A percentile compares a stretch with the other conserved stretches of the same genome.
These are phyloP conservation scores for Panaeolus papilionaceus DNA, from an alignment of 768 basidiomycete genomes.

Conservation along the genomic window DNA sequence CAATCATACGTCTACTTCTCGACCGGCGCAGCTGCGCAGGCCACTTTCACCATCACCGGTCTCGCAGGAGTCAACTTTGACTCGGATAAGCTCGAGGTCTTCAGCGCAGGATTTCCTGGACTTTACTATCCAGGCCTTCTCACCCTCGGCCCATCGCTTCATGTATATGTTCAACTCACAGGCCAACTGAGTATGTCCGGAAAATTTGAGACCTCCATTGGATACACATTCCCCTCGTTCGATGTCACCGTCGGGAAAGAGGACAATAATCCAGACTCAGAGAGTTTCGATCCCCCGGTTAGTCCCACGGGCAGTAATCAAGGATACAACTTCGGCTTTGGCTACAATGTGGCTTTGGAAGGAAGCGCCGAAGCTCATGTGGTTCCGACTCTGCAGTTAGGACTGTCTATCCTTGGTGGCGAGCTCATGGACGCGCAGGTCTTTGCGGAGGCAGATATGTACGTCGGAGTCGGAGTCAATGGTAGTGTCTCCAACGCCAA, in stretches of 20 bases:
- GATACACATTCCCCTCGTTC: slow-evolving; percentile 24
- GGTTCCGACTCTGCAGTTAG: slow-evolving; percentile 32
- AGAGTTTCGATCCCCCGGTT: slow-evolving; percentile 15
- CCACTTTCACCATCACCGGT: slow-evolving; percentile 24
- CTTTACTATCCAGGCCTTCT: slow-evolving; percentile 29
- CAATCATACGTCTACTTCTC: slow-evolving; percentile 24
- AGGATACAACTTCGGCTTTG: slow-evolving; percentile 24
- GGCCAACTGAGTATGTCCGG: slow-evolving; percentile 26
- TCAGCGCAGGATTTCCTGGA: slow-evolving; percentile 26
- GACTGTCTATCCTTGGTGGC: slow-evolving; percentile 28
- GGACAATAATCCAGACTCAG: slow-evolving; percentile 24
- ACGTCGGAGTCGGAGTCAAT: slow-evolving; percentile 25
- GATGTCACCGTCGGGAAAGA: slow-evolving; percentile 20
- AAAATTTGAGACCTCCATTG: slow-evolving; percentile 20
- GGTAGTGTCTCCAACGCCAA: slow-evolving; percentile 25
- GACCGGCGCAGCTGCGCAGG: slow-evolving; percentile 23
- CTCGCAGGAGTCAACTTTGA: slow-evolving; percentile 20
- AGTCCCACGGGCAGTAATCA: slow-evolving; percentile 19
- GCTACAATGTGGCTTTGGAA: slow-evolving; percentile 33
- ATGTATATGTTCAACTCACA: slow-evolving; percentile 24
- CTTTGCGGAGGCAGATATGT: slow-evolving; percentile 28
- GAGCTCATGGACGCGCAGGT: slow-evolving; percentile 29
- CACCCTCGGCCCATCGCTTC: slow-evolving; percentile 28
- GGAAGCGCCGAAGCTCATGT: slow-evolving; percentile 29
- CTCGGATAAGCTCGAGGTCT: slow-evolving; percentile 18